phyloP scores from a whole-genome alignment of 257 asterid species.

The Solanum sejunctum region DNA sequence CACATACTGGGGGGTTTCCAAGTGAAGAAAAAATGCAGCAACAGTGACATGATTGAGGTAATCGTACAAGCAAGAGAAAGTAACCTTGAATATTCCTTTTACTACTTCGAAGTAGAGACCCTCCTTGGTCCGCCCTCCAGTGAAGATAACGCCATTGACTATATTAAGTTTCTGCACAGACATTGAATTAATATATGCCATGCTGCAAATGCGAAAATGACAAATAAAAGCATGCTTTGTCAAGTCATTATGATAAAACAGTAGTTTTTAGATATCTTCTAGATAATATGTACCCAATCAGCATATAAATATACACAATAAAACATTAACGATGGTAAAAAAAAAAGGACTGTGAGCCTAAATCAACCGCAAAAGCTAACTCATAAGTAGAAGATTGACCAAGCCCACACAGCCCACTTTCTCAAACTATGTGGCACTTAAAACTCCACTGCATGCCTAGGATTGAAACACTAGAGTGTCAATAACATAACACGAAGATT shows the following conservation, averaged over 20 bases:
- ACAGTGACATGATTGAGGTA: background rate
- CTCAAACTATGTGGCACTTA: background rate
- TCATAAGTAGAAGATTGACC: background rate
- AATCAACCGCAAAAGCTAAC: background rate
- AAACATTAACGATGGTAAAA: background rate
- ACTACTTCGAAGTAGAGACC: constrained; percentile 66
- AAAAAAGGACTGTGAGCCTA: background rate
- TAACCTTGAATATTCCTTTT: constrained; percentile 64
- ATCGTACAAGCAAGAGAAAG: background rate
- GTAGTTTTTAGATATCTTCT: background rate
- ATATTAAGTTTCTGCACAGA: constrained; percentile 75
- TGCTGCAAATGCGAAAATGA: background rate
- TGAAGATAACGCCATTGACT: constrained; percentile 86
- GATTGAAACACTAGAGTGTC: background rate
- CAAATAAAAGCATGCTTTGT: background rate
- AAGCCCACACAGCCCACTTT: background rate
- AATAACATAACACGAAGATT: background rate
- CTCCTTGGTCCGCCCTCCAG: constrained; percentile 78
- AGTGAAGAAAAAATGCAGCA: background rate
- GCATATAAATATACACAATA: background rate
- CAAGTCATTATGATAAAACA: background rate
- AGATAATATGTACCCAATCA: background rate
- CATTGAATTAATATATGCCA: constrained; percentile 1
- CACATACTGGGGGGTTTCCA: background rate
- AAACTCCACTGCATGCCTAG: background rate